A percentile compares a stretch with the other conserved stretches of the same genome.
These are phyloP conservation scores for Chlamydomonas sp. DNA, from an alignment of 139 green algal genomes.

Conservation along the genomic window DNA sequence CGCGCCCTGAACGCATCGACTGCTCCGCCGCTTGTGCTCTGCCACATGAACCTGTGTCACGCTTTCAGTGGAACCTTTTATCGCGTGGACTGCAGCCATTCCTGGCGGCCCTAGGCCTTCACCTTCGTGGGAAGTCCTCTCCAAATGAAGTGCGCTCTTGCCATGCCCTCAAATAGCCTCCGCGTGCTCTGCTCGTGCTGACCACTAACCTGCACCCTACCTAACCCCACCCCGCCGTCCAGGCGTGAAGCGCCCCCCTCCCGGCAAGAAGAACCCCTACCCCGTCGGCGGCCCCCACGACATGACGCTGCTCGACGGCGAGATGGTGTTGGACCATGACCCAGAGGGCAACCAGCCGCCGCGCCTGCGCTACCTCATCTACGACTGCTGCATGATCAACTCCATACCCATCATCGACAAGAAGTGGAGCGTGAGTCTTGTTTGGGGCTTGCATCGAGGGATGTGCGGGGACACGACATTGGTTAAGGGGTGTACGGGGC, in stretches of 20 bases:
- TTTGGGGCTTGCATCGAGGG: not conserved
- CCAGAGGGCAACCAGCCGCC: not conserved
- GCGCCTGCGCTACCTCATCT: conserved; percentile 78
- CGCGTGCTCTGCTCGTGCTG: too few relatives aligned
- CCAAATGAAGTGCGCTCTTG: too few relatives aligned
- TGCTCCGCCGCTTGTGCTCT: too few relatives aligned
- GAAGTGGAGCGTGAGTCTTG: conserved; percentile 68
- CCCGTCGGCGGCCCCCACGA: conserved; percentile 57
- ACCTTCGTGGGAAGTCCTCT: too few relatives aligned
- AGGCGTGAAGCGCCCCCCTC: conserved; percentile 3
- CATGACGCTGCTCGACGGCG: conserved; percentile 93
- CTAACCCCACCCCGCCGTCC: not conserved
- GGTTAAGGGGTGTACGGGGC: not conserved
- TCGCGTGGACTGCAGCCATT: too few relatives aligned
- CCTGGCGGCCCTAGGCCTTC: too few relatives aligned
- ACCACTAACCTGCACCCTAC: not conserved
- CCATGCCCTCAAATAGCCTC: too few relatives aligned
- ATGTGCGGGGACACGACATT: not conserved
- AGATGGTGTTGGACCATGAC: conserved; percentile 94
- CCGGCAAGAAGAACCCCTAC: conserved; percentile 7
- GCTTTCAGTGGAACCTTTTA: too few relatives aligned
- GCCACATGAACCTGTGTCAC: too few relatives aligned
- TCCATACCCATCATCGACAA: conserved; percentile 52
- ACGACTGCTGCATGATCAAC: conserved; percentile 89
- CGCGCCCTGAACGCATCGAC: too few relatives aligned